Evolutionary conservation across 1,139 yeast genomes (phyloP), one percentile per base, ranked within the genome.

Genomic region (Maudiozyma humilis): DNA sequence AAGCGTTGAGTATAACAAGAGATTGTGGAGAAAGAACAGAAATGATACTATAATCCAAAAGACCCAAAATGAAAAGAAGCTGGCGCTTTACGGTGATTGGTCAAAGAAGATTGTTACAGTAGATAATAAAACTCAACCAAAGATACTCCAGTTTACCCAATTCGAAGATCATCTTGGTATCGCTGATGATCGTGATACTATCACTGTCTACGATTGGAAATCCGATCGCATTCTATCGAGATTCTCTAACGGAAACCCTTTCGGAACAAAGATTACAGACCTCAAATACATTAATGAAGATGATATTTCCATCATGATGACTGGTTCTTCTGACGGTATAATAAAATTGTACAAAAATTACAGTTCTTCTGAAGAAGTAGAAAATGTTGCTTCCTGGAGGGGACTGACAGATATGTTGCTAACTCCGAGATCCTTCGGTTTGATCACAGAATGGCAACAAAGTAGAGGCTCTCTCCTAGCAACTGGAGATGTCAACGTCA

Each of bases 401-500:
- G 96, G 95, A 0, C 70, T 91, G 46, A 82, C 95, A 0, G 97
- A 91, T 62, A 70, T 89, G 54, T 66, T 87, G 29, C 68, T 84
- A 32, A 83, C 96, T 0, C 84, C 91, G 16, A 77, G 85, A 54
- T 81, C 91, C 43, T 78, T 88, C 17, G 96, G 96, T 2, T 69
- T 93, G 43, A 75, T 88, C 32, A 79, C 91, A 4, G 97, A 91
- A 56, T 91, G 99, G 98, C 97, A 89, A 59, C 99, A 91, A 61
- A 82, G 93, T 40, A 71, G 96, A 51, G 99, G 99, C 0, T 79
- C 95, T 1, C 68, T 91, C 37, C 67, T 91, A 44, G 96, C 87
- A 1, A 89, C 96, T 43, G 99, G 99, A 40, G 98, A 91, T 68
- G 95, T 87, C 10, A 86, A 89, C 53, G 80, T 88, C 27, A 87